Evolutionary conservation across 2,329 filamentous ascomycete species (phyloP).

Genomic region (Penicillium polonicum): DNA sequence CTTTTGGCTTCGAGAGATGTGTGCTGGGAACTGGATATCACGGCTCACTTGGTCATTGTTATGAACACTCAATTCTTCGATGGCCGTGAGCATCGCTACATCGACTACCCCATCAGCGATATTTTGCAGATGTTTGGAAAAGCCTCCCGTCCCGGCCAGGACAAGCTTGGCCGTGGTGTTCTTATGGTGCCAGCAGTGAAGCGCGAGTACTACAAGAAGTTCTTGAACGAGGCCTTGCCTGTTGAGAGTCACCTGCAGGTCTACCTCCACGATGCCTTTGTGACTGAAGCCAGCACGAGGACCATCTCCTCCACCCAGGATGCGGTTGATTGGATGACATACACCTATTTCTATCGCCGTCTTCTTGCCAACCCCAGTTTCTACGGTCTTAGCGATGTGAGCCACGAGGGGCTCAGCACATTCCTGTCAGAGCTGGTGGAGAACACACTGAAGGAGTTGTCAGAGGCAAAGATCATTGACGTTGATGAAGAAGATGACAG

Average conservation of each 20-base stretch:
- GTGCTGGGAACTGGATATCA: slow-evolving; percentile 90
- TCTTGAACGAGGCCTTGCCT: slow-evolving; percentile 90
- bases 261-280: slow-evolving; percentile 92
- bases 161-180: slow-evolving; percentile 83
- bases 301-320: slow-evolving; percentile 95
- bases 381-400: slow-evolving; percentile 84
- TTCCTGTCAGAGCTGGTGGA: slow-evolving; percentile 95
- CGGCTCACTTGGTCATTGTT: slow-evolving; percentile 85
- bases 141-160: slow-evolving; percentile 73
- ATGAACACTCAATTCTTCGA: slow-evolving; percentile 99
- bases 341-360: slow-evolving; percentile 96
- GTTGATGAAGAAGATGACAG: slow-evolving; percentile 91
- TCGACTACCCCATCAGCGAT: slow-evolving; percentile 93
- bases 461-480: slow-evolving; percentile 93
- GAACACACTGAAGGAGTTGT: slow-evolving; percentile 82
- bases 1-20: slow-evolving; percentile 81
- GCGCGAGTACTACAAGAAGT: slow-evolving; percentile 98
- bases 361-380: slow-evolving; percentile 94
- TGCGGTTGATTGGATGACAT: slow-evolving; percentile 97
- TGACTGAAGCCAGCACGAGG: slow-evolving; percentile 94
- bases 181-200: slow-evolving; percentile 94
- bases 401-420: slow-evolving; percentile 88
- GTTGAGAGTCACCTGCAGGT: slow-evolving; percentile 92
- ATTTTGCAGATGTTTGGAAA: slow-evolving; percentile 98
- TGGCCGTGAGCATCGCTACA: slow-evolving; percentile 91